Evolutionary conservation across 2,329 filamentous ascomycete genomes (phyloP), one percentile per base, ranked within the genome.

Genomic region (Claviceps pazoutovae): DNA sequence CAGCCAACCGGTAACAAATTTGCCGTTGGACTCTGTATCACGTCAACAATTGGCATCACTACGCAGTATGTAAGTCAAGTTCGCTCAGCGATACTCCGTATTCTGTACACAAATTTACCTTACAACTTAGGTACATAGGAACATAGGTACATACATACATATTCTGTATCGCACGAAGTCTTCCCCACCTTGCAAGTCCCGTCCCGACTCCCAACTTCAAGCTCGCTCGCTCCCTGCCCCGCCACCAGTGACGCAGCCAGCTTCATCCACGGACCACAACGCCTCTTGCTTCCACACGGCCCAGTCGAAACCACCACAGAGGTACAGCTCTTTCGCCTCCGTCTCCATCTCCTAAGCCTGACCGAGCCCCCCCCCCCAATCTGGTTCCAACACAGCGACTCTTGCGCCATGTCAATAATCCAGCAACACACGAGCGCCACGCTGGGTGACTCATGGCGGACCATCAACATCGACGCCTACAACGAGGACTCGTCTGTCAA

Each of bases 391-490:
- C 37, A 17, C 5, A 41, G 26, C 16, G 2, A 9, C n/a, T 6
- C 19, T 37, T 8, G 17, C 30, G 19, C 34, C 48, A 83, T 84
- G 80, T 84, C 80, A 50, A 82, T 84, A 63, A 82, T 83, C 59
- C 80, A 82, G 65, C 78, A 83, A 65, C 76, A 81, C 68, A 79
- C 75, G 49, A 69, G 72, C 54, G 75, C 77, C 52, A 74, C 79
- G 59, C 74, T 84, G 51, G 71, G 71, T 68, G 80, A 84, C 59
- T 76, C 78, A 64, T 84, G 80, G 80, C 87, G 90, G 68, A 95
- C 88, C 59, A 93, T 96, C 76, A 88, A 96, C 77, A 85, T 96
- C 68, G 90, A 96, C 67, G 83, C 84, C 60, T 79, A 95, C 61
- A 86, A 93, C 68, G 88, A 90, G 54, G 90, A 97, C 69, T 93